Evolutionary conservation across 139 green algal genomes (phyloP), one percentile per base, ranked within the genome.

Genomic region (Yamagishiella unicocca): DNA sequence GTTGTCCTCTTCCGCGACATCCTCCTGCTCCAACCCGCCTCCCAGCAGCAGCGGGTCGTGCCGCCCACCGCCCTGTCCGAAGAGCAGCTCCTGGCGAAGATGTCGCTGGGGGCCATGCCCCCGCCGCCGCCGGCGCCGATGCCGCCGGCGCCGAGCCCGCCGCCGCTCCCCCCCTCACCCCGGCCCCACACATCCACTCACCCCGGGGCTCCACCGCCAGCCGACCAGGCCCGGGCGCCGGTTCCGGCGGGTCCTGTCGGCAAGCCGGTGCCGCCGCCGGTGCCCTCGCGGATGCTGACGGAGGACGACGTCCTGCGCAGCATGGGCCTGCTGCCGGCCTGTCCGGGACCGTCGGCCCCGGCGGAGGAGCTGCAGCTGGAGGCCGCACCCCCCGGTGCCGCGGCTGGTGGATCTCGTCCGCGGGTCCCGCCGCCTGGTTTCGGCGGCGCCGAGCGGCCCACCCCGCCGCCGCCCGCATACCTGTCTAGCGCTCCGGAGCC

Each of bases 261-360:
- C 1, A 22, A 2, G 43, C 37, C 72, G 9, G 43, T 22, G 40
- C 5, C 40, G 22, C 2, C 70, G 22, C 7, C 70, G 2, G 9
- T 10, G 24, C 1, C 25, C 2, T 8, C 55, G 12, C 79, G 61
- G 17, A 85, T 85, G 79, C n/a, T 85, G 61, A 85, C 79, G 31
- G 79, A 85, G 40, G 79, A 85, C 4, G 79, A 85, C 79, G 75
- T 85, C 29, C 79, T 85, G 17, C 79, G 79, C 7, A 85, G 79
- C 61, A 85, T 85, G 79, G 79, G 79, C 0, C 31, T 85, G 14
- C 38, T 85, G 22, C 53, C 54, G 40, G 42, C 33, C 21, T n/a
- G 19, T 33, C 40, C 67, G 33, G 67, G 46, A 35, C 67, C 42
- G 50, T 17, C n/a, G n/a, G n/a, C n/a, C n/a, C n/a, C n/a, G n/a